Evolutionary conservation across 139 green algal species (phyloP).

Genomic region (Zygnema circumcarinatum): DNA sequence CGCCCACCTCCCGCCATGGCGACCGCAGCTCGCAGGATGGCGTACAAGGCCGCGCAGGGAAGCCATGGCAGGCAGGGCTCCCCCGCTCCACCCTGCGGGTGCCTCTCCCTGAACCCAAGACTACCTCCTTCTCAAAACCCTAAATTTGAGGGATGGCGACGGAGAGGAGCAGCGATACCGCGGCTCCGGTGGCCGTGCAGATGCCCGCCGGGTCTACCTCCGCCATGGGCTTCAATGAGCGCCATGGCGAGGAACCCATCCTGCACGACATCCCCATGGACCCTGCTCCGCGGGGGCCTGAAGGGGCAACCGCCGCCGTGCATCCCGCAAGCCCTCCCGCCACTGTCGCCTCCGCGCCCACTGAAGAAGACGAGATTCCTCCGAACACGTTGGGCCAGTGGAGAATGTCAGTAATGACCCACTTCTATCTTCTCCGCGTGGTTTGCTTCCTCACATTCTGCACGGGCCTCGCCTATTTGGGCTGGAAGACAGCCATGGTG

Average conservation of each 20-base stretch:
- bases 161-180: too few relatives aligned
- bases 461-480: conserved; percentile 27
- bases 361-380: not conserved
- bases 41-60: too few relatives aligned
- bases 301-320: not conserved
- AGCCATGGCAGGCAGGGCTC: too few relatives aligned
- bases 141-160: too few relatives aligned
- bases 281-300: not conserved
- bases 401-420: conserved; percentile 22
- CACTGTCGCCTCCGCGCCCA: not conserved
- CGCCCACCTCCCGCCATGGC: too few relatives aligned
- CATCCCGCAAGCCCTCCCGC: not conserved
- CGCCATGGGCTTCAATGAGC: not conserved
- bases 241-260: not conserved
- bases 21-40: too few relatives aligned
- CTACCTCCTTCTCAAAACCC: too few relatives aligned
- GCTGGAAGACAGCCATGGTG: conserved; percentile 45
- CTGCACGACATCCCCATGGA: not conserved
- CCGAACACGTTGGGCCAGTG: not conserved
- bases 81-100: too few relatives aligned
- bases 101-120: too few relatives aligned
- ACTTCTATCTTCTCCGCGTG: conserved; percentile 26
- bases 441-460: conserved; percentile 6
- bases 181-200: not conserved
- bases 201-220: not conserved